These are phyloP conservation scores for Byssothecium circinans DNA, from an alignment of 2,329 filamentous ascomycete species.

Conservation along the genomic window DNA sequence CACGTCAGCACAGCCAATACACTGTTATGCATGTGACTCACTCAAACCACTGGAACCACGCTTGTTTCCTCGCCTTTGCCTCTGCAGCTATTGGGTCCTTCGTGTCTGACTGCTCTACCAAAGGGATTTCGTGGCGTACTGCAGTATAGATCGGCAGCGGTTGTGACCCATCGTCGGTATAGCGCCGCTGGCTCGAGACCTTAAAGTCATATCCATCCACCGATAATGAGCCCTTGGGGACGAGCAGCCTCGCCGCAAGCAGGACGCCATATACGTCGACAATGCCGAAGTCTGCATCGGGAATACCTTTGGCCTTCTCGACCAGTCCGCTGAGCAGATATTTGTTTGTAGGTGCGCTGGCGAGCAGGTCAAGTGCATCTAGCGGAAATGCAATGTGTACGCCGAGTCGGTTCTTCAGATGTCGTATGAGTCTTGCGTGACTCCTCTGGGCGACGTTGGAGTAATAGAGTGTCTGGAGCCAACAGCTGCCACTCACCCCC, in stretches of 20 bases:
- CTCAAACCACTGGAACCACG: conserved; percentile 99
- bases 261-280: conserved; percentile 92
- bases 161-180: conserved; percentile 74
- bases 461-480: conserved; percentile 87
- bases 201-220: conserved; percentile 82
- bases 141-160: conserved; percentile 95
- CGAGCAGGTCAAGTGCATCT: conserved; percentile 75
- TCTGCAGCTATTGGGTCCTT: conserved; percentile 42
- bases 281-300: conserved; percentile 78
- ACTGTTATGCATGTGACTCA: conserved; percentile 46
- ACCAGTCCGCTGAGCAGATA: conserved; percentile 84
- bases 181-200: conserved; percentile 80
- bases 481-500: conserved; percentile 93
- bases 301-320: conserved; percentile 85
- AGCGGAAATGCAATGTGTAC: conserved; percentile 94
- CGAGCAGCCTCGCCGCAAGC: conserved; percentile 78
- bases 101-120: conserved; percentile 52
- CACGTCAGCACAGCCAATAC: conserved; percentile 5
- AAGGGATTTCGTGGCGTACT: conserved; percentile 91
- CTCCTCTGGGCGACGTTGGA: conserved; percentile 73
- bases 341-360: conserved; percentile 90
- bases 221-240: conserved; percentile 80
- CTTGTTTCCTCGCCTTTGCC: conserved; percentile 59
- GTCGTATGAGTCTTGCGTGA: conserved; percentile 72
- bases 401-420: conserved; percentile 81